A percentile compares a stretch with the other conserved stretches of the same genome.
These are phyloP conservation scores for Globisporangium solare DNA, from an alignment of 352 stramenopile genomes.

Conservation along the genomic window DNA sequence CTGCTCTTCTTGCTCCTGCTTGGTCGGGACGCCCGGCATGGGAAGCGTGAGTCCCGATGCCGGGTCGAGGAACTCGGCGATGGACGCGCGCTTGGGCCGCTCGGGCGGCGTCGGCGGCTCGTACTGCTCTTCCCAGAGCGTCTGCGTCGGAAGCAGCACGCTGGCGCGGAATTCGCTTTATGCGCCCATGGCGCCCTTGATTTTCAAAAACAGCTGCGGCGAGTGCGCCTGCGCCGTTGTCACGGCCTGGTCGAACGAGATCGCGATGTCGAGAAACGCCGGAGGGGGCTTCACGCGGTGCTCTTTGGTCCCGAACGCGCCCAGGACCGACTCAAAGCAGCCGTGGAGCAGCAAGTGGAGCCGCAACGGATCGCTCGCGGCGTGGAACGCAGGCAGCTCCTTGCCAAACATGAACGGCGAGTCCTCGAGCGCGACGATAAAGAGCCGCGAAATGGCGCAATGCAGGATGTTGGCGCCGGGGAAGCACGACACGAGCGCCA, in stretches of 20 bases:
- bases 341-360: constrained; percentile 49
- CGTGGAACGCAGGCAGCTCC: constrained; percentile 56
- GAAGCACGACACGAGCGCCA: constrained; percentile 92
- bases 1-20: constrained; percentile 7
- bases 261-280: constrained; percentile 64
- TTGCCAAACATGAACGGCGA: constrained; percentile 79
- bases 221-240: constrained; percentile 54
- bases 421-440: constrained; percentile 76
- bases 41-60: constrained; percentile 1
- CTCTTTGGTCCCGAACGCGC: constrained; percentile 19
- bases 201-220: constrained; percentile 31
- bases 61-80: constrained; percentile 7
- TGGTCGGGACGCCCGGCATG: neutral
- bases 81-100: constrained; percentile 3
- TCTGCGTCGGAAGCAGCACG: constrained; percentile 55
- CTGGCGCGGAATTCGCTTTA: constrained; percentile 49
- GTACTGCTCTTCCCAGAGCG: constrained; percentile 63
- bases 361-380: constrained; percentile 43
- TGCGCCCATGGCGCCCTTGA: constrained; percentile 19
- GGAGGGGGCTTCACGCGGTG: constrained; percentile 28
- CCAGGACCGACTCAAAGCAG: constrained; percentile 38
- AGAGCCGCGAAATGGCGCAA: constrained; percentile 58
- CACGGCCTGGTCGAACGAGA: constrained; percentile 72
- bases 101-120: constrained; percentile 13
- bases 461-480: constrained; percentile 81